Percentiles rank a stretch among this genome's conserved stretches.
phyloP scores from a whole-genome alignment of 139 green algal genomes.

The Tetradesmus lagerheimii region DNA sequence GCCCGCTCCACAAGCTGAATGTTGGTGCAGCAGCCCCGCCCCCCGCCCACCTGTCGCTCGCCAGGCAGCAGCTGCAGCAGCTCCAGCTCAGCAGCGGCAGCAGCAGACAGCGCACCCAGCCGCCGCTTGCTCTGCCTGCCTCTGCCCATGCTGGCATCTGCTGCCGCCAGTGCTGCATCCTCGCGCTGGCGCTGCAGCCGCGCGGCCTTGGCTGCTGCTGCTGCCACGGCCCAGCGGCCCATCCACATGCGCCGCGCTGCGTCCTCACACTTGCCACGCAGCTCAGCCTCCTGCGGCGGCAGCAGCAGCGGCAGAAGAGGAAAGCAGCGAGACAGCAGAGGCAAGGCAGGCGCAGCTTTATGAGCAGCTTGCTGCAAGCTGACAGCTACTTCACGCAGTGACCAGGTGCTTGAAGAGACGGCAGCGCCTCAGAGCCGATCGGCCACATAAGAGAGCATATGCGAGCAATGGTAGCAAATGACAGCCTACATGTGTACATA shows the following conservation, averaged over 20 bases:
- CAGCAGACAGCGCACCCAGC: slow-evolving; percentile 3
- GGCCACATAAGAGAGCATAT: no score
- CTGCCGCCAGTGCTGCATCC: slow-evolving; percentile 10
- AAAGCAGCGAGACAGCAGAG: not conserved
- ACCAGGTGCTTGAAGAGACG: no score
- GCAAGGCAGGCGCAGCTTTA: not conserved
- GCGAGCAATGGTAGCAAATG: no score
- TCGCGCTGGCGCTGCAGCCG: slow-evolving; percentile 1
- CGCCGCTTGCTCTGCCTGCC: not conserved
- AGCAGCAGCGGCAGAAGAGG: not conserved
- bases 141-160: not conserved
- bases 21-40: not conserved
- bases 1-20: no score
- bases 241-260: slow-evolving; percentile 19
- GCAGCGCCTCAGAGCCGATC: no score
- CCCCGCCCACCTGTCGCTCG: not conserved
- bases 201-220: slow-evolving; percentile 23
- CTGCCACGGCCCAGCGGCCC: not conserved
- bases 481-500: no score
- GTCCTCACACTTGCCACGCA: slow-evolving; percentile 39
- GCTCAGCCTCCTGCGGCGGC: slow-evolving; percentile 2
- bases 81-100: not conserved
- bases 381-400: no score
- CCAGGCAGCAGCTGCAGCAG: slow-evolving; percentile 13
- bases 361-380: no score